phyloP scores from a whole-genome alignment of 164 flowering plant genomes.

The Macadamia tetraphylla region DNA sequence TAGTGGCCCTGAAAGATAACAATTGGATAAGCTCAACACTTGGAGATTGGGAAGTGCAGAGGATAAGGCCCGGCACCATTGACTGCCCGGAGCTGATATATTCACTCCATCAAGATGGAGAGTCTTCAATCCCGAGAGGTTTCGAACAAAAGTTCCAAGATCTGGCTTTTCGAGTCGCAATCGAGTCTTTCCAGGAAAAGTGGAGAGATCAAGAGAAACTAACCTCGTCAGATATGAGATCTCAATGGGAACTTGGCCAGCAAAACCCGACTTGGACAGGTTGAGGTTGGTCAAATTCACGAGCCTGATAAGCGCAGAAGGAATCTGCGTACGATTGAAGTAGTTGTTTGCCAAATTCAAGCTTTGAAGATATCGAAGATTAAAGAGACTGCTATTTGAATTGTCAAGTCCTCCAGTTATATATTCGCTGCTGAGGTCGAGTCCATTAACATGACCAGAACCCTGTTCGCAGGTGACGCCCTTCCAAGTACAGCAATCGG shows the following conservation, averaged over 20 bases:
- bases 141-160: slow-evolving; percentile 22
- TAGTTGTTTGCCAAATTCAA: slow-evolving; percentile 36
- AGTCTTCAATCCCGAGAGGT: slow-evolving; percentile 21
- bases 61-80: slow-evolving; percentile 30
- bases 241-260: slow-evolving; percentile 36
- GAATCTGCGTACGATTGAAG: slow-evolving; percentile 26
- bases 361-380: slow-evolving; percentile 24
- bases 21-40: slow-evolving; percentile 26
- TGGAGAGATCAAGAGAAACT: slow-evolving; percentile 32
- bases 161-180: slow-evolving; percentile 30
- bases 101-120: slow-evolving; percentile 33
- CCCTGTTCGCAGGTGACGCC: slow-evolving; percentile 29
- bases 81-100: slow-evolving; percentile 21
- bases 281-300: slow-evolving; percentile 33
- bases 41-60: slow-evolving; percentile 27
- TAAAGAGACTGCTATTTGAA: slow-evolving; percentile 25
- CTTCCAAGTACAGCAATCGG: slow-evolving; percentile 33
- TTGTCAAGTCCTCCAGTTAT: slow-evolving; percentile 23
- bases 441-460: slow-evolving; percentile 23
- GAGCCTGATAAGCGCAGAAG: slow-evolving; percentile 27
- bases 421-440: slow-evolving; percentile 22
- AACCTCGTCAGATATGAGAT: slow-evolving; percentile 26
- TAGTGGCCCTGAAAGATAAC: slow-evolving; percentile 27
- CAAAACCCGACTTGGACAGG: slow-evolving; percentile 41
- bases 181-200: background rate